A percentile compares a stretch with the other conserved stretches of the same genome.
Evolutionary conservation across 2,329 filamentous ascomycete species (phyloP).

Genomic region (Apiospora malaysiana): DNA sequence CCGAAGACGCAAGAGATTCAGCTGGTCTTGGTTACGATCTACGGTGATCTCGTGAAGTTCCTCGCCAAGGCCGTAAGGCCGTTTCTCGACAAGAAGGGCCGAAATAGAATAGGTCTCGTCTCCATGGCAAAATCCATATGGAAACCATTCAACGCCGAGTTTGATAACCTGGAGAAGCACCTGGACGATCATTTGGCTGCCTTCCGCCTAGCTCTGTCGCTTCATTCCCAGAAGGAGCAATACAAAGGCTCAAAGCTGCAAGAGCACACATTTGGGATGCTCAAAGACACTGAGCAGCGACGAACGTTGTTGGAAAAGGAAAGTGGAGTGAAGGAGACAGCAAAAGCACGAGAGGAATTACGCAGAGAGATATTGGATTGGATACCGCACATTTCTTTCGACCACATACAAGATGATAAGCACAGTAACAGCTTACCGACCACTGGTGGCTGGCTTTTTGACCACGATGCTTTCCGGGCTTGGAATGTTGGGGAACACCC

Average conservation of each 20-base stretch:
- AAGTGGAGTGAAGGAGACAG: background rate
- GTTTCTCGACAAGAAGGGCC: background rate
- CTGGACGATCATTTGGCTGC: background rate
- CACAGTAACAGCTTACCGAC: background rate
- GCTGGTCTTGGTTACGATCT: background rate
- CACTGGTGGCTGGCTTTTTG: background rate
- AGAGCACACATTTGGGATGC: background rate
- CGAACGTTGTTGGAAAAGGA: background rate
- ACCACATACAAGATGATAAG: background rate
- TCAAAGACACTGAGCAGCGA: background rate
- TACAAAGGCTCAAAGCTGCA: background rate
- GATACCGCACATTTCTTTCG: background rate
- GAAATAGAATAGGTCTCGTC: background rate
- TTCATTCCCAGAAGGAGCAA: background rate
- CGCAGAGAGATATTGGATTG: background rate
- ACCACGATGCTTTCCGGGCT: background rate
- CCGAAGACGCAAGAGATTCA: background rate
- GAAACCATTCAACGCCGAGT: background rate
- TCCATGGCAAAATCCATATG: background rate
- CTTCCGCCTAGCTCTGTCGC: background rate
- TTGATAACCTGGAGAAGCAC: background rate
- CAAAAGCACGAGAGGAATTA: background rate
- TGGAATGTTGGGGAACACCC: background rate
- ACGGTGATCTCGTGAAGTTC: background rate
- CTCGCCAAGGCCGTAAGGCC: background rate